These are phyloP conservation scores for Pythium grandisporangium DNA, from an alignment of 352 stramenopile species.

Conservation along the genomic window DNA sequence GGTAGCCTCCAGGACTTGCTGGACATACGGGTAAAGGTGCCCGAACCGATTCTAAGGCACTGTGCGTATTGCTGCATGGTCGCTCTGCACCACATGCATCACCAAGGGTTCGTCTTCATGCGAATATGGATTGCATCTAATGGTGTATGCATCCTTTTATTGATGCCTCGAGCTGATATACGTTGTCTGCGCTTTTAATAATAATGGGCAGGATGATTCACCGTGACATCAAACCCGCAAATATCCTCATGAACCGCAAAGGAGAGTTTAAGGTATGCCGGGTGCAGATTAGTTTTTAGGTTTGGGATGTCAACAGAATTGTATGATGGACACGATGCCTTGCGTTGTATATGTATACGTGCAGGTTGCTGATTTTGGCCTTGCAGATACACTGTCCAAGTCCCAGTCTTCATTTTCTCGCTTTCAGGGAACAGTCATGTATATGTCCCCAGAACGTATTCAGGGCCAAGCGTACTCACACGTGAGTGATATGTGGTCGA, in stretches of 20 bases:
- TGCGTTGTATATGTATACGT: not conserved
- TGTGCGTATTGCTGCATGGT: constrained; percentile 75
- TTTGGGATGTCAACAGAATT: not conserved
- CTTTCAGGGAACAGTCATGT: constrained; percentile 90
- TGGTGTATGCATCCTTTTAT: too few relatives aligned
- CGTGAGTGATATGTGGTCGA: constrained; percentile 71
- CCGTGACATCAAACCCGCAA: constrained; percentile 87
- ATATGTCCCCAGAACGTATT: constrained; percentile 93
- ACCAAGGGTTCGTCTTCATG: constrained; percentile 31
- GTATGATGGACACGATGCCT: not conserved
- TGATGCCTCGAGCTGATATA: too few relatives aligned
- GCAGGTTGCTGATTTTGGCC: constrained; percentile 73
- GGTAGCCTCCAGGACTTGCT: constrained; percentile 79
- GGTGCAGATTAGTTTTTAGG: too few relatives aligned
- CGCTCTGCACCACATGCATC: constrained; percentile 83
- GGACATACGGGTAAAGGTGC: constrained; percentile 28
- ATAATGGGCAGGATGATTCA: constrained; percentile 58
- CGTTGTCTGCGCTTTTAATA: too few relatives aligned
- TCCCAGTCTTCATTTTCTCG: constrained; percentile 76
- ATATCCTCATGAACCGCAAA: constrained; percentile 79
- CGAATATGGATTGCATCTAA: not conserved
- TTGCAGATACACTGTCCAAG: constrained; percentile 66
- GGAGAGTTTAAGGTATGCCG: constrained; percentile 82
- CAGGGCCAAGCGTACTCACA: constrained; percentile 80
- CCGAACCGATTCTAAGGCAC: constrained; percentile 56